Evolutionary conservation across 2,329 filamentous ascomycete species (phyloP).

Genomic region (Diaporthe citrichinensis): DNA sequence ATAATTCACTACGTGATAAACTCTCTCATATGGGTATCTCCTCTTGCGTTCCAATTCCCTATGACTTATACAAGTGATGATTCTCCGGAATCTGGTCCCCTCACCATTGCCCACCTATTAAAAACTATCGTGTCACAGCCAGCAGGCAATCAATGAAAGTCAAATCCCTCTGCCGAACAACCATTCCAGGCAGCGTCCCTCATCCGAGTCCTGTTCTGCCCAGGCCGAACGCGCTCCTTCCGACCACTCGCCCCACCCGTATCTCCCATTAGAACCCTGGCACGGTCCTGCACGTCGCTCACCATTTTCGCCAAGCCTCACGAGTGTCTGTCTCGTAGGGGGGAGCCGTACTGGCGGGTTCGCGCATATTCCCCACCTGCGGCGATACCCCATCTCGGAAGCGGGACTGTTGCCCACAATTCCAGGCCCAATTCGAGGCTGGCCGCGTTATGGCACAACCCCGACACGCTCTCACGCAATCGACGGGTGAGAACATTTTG

Average conservation of each 20-base stretch:
- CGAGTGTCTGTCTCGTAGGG: background rate
- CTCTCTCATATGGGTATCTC: background rate
- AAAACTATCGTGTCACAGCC: too few relatives aligned
- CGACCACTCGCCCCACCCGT: background rate
- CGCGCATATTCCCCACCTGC: background rate
- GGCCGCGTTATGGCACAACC: constrained; percentile 5
- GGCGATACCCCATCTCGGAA: background rate
- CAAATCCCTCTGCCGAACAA: background rate
- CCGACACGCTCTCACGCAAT: constrained; percentile 29
- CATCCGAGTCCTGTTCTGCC: background rate
- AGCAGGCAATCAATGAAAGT: background rate
- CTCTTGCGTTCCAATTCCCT: background rate
- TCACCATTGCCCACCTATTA: background rate
- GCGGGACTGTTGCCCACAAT: constrained; percentile 13
- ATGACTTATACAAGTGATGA: background rate
- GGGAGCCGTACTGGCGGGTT: background rate
- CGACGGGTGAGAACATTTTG: constrained; percentile 12
- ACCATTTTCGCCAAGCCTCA: constrained; percentile 26
- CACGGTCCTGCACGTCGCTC: background rate
- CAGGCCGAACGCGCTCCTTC: constrained; percentile 1
- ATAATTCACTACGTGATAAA: too few relatives aligned
- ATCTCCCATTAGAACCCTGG: background rate
- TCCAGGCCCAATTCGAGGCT: background rate
- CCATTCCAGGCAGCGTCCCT: background rate
- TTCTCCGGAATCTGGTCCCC: too few relatives aligned